Evolutionary conservation across 306 rosid species (phyloP), one percentile per base, ranked within the genome.

Genomic region (Hippophae rhamnoides): DNA sequence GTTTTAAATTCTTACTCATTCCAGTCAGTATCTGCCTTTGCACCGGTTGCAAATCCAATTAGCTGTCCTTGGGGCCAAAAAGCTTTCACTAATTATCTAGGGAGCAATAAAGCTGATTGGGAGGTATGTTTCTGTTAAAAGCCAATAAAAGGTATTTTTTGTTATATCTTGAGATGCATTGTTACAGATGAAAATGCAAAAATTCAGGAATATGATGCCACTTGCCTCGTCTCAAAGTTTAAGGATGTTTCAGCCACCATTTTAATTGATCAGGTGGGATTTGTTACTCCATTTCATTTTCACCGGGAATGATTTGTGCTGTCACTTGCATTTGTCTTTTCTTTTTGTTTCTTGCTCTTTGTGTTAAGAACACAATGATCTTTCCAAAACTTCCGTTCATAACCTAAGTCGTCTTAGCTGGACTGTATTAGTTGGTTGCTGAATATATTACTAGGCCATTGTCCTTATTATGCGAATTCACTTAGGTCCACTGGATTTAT

Each of bases 171-270:
- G 57, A 67, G 41, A 49, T 31, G 62, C 52, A 60, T 42, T 50
- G 42, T 41, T 38, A 78, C 54, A 62, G 60, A 2, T 69, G 48
- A 7, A 43, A 23, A 57, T 45, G 31, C 54, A 52, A 61, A 69
- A 81, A n/a, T 74, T 82, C 86, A 92, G 98, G 96, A 85, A 27
- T 87, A 87, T 53, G 98, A 92, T 52, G 96, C 98, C 52, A 85
- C 95, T 67, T 63, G 23, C 78, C 77, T 87, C 51, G 54, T 87
- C 10, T 62, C 63, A 1, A 92, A 87, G 79, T 67, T 64, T 45
- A 56, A 43, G 7, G 75, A 87, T 66, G 82, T 83, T 18, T 71
- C 80, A 45, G 68, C 83, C 40, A 76, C 83, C 75, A 87, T 92
- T 73, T 76, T 92, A 77, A 92, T 92, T 60, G 98, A 92, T 72